phyloP scores from a whole-genome alignment of 257 asterid genomes.

The Ilex asprella region DNA sequence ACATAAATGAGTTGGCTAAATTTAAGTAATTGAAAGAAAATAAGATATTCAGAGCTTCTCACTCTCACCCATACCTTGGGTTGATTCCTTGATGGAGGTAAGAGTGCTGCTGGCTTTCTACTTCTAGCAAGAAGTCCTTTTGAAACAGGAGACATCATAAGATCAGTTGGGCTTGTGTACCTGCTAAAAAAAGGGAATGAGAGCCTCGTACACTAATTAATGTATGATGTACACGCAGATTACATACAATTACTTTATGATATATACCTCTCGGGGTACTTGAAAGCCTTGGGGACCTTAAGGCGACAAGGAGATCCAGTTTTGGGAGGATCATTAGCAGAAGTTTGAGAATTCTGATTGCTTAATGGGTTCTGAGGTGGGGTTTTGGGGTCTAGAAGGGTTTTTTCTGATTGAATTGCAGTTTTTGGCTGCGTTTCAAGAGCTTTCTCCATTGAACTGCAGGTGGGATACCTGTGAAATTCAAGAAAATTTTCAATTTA shows the following conservation, averaged over 20 bases:
- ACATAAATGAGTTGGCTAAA: too few species aligned
- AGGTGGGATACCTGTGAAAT: too few species aligned
- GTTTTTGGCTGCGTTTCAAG: constrained; percentile 20
- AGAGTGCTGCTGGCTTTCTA: not conserved
- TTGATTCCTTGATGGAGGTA: not conserved
- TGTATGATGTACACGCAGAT: too few species aligned
- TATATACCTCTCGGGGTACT: constrained; percentile 50
- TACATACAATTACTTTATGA: too few species aligned
- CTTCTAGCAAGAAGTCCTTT: constrained; percentile 56
- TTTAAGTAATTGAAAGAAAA: too few species aligned
- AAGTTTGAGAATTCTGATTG: constrained; percentile 13
- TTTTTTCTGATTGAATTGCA: constrained; percentile 6
- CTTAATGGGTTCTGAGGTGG: constrained; percentile 3
- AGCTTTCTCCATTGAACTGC: constrained; percentile 13
- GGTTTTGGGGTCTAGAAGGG: constrained; percentile 14
- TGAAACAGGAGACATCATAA: constrained; percentile 59
- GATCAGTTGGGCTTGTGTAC: constrained; percentile 74
- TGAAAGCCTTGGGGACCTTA: constrained; percentile 63
- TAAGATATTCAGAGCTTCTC: too few species aligned
- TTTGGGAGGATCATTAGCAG: constrained; percentile 16
- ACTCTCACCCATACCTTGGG: not conserved
- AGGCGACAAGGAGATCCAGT: constrained; percentile 44
- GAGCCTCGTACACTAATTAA: too few species aligned
- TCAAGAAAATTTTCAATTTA: too few species aligned
- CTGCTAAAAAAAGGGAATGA: constrained; percentile 15